Conservation (phyloP, 176 grass and related monocot species). For the Bothriochloa decipiens region DNA sequence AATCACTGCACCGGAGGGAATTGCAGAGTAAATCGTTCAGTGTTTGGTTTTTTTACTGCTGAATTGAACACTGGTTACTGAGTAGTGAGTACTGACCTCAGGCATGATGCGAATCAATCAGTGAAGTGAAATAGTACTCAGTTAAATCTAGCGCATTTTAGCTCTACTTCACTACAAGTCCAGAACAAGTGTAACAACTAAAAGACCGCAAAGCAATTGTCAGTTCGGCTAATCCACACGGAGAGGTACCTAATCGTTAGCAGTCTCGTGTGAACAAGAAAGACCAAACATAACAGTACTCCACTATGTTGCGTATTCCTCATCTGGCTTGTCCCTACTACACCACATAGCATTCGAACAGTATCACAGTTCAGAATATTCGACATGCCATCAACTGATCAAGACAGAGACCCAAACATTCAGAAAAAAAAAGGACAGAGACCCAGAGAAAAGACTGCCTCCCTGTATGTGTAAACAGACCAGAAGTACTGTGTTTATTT, state of each 20-base stretch:
- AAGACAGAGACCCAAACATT: background rate
- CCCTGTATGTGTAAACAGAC: background rate
- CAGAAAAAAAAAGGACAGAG: too few relatives aligned
- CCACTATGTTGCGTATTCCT: too few relatives aligned
- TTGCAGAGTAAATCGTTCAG: background rate
- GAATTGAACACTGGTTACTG: background rate
- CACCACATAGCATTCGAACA: background rate
- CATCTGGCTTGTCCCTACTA: background rate
- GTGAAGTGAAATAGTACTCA: background rate
- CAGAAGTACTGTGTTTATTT: background rate
- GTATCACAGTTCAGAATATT: slow-evolving; percentile 4
- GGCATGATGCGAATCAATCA: background rate
- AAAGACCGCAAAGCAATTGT: background rate
- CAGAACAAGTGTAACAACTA: background rate
- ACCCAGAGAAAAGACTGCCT: background rate
- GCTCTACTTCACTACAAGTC: background rate
- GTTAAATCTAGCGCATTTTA: background rate
- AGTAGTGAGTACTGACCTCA: background rate
- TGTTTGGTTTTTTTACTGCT: background rate
- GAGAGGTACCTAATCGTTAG: background rate
- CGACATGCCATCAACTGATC: background rate
- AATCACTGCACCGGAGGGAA: background rate
- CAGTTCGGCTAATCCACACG: background rate
- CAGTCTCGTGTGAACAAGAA: background rate
- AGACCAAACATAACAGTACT: background rate